Conservation (phyloP, 805 yeast genomes). For the Wickerhamiella azymoides region DNA sequence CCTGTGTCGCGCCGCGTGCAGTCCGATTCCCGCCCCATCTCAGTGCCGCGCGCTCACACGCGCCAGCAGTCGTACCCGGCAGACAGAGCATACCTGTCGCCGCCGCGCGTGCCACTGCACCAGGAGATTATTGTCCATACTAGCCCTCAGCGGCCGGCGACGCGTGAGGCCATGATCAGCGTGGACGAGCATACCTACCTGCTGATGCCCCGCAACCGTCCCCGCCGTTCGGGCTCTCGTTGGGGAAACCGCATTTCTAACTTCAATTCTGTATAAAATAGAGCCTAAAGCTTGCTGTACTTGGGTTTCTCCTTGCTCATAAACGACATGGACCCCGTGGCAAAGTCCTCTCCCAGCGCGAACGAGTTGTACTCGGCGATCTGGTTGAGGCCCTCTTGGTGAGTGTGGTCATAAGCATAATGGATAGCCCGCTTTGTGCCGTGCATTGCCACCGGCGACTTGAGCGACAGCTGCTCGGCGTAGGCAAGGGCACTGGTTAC, state of each 20-base stretch:
- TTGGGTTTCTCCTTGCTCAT: slow-evolving; percentile 21
- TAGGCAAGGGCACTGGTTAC: slow-evolving; percentile 34
- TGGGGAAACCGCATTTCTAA: not conserved
- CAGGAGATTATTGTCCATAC: not conserved
- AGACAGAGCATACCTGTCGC: no score
- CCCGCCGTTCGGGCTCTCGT: not conserved
- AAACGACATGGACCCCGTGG: slow-evolving; percentile 22
- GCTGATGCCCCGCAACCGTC: slow-evolving; percentile 1
- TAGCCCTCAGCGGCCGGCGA: not conserved
- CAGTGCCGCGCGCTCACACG: no score
- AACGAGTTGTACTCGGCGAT: slow-evolving; percentile 42
- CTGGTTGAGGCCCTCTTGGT: slow-evolving; percentile 35
- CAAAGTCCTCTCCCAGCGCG: slow-evolving; percentile 24
- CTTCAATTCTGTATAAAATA: not conserved
- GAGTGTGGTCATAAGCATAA: slow-evolving; percentile 27
- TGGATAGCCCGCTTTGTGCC: slow-evolving; percentile 51
- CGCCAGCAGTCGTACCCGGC: no score
- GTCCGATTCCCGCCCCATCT: no score
- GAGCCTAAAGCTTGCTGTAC: slow-evolving; percentile 18
- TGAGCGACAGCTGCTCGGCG: slow-evolving; percentile 34
- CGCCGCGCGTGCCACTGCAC: not conserved
- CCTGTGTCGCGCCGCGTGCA: no score
- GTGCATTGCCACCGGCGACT: slow-evolving; percentile 44
- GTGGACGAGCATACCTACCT: not conserved
- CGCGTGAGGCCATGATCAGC: not conserved